phyloP scores from a whole-genome alignment of 2,329 filamentous ascomycete species.

The Hypoxylon sp. region DNA sequence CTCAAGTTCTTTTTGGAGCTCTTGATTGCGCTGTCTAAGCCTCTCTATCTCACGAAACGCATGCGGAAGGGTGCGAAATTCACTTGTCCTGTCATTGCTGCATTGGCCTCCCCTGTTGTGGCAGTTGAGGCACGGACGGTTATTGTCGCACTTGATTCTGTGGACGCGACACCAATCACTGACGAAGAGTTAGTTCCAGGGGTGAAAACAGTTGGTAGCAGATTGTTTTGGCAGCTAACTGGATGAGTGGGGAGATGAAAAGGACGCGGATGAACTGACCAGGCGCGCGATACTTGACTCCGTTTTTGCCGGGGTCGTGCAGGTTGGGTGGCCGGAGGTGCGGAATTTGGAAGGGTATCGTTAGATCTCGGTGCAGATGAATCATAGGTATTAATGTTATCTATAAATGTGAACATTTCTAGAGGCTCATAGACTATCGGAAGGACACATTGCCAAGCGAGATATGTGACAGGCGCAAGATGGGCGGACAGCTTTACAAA shows the following conservation, averaged over 20 bases:
- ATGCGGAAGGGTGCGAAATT: constrained; percentile 50
- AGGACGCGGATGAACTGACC: constrained; percentile 18
- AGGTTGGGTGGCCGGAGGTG: constrained; percentile 24
- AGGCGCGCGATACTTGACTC: constrained; percentile 37
- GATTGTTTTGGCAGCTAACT: neutral
- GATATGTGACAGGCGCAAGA: neutral
- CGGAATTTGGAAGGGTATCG: constrained; percentile 23
- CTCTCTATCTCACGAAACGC: constrained; percentile 55
- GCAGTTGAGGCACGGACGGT: constrained; percentile 58
- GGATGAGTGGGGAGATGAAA: neutral
- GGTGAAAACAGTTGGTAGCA: neutral
- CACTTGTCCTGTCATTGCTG: constrained; percentile 52
- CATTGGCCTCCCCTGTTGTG: constrained; percentile 54
- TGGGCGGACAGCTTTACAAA: neutral
- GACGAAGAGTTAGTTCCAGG: constrained; percentile 44
- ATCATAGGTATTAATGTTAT: constrained; percentile 4
- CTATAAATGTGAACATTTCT: constrained; percentile 32
- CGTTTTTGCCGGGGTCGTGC: constrained; percentile 37
- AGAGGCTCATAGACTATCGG: neutral
- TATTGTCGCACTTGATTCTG: constrained; percentile 59
- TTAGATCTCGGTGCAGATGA: constrained; percentile 12
- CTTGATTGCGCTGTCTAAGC: constrained; percentile 50
- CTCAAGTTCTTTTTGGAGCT: constrained; percentile 52
- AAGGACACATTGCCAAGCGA: neutral
- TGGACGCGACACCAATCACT: constrained; percentile 60